Conservation (phyloP, 345 rosid species). For the Citrus inodora region DNA sequence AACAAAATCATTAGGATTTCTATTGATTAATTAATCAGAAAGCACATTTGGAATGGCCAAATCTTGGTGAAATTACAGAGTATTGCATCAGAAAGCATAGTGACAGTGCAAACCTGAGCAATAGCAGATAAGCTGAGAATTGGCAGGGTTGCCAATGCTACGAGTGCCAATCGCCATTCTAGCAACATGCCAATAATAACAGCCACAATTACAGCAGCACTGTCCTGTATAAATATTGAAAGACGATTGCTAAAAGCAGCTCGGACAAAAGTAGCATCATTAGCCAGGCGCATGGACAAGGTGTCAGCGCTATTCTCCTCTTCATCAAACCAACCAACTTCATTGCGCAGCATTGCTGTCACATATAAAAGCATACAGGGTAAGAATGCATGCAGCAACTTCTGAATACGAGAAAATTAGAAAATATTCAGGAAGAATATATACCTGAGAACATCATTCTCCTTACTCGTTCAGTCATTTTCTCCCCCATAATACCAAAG, state of each 20-base stretch:
- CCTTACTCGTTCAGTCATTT: constrained; percentile 96
- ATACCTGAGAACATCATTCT: constrained; percentile 99
- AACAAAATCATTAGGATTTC: not conserved
- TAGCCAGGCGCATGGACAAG: constrained; percentile 97
- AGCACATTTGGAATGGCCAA: not conserved
- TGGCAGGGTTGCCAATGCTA: constrained; percentile 92
- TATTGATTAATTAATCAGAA: not conserved
- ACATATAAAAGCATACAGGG: constrained; percentile 21
- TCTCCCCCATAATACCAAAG: constrained; percentile 99
- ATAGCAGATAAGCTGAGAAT: constrained; percentile 81
- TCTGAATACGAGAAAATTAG: constrained; percentile 6
- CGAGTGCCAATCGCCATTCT: constrained; percentile 94
- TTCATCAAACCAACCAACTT: constrained; percentile 99
- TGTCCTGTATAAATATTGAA: constrained; percentile 96
- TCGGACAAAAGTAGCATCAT: constrained; percentile 98
- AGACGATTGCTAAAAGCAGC: constrained; percentile 99
- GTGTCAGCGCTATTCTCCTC: constrained; percentile 97
- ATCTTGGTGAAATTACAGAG: not conserved
- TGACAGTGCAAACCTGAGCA: constrained; percentile 77
- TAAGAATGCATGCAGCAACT: constrained; percentile 16
- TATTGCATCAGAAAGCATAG: constrained; percentile 9
- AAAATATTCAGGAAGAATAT: constrained; percentile 6
- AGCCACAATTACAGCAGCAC: constrained; percentile 90
- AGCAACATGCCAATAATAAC: constrained; percentile 81
- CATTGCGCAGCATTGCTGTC: constrained; percentile 97